Percentiles rank a stretch among this genome's conserved stretches.
Evolutionary conservation across 78 protist genomes (phyloP).

Genomic region (Polysphondylium violaceum): DNA sequence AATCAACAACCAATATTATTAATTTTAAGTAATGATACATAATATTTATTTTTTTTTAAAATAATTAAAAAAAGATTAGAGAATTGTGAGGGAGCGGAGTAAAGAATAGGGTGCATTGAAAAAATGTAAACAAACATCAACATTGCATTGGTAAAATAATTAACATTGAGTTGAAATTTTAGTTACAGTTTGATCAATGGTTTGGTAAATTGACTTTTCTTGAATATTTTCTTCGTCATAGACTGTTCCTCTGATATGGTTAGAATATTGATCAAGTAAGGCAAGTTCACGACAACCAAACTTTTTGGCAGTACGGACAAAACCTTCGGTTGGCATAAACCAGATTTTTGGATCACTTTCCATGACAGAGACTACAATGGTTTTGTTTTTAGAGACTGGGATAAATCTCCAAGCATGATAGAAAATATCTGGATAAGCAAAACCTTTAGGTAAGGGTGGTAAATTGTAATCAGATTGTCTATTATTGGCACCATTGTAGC

Average conservation of each 20-base stretch:
- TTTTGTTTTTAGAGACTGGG: slow-evolving; percentile 13
- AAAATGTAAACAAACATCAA: too few relatives aligned
- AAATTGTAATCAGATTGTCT: slow-evolving; percentile 53
- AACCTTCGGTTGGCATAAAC: slow-evolving; percentile 7
- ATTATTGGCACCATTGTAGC: slow-evolving; percentile 61
- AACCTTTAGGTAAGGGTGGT: slow-evolving; percentile 42
- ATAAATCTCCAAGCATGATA: slow-evolving; percentile 44
- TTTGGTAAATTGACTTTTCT: slow-evolving; percentile 1
- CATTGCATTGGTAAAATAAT: too few relatives aligned
- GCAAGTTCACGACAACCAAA: slow-evolving; percentile 51
- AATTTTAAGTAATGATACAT: too few relatives aligned
- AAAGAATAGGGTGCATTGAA: too few relatives aligned
- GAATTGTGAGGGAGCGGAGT: too few relatives aligned
- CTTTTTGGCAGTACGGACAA: slow-evolving; percentile 1
- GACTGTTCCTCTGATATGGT: slow-evolving; percentile 10
- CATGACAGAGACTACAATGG: slow-evolving; percentile 51
- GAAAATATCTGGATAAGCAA: slow-evolving; percentile 59
- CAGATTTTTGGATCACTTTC: slow-evolving; percentile 71
- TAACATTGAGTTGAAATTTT: too few relatives aligned
- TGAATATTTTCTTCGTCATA: slow-evolving; percentile 6
- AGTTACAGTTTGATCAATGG: neutral
- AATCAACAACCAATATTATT: too few relatives aligned
- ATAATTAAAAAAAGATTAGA: too few relatives aligned
- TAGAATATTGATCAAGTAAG: slow-evolving; percentile 19
- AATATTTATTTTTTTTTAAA: too few relatives aligned